Conservation (phyloP, 805 yeast species). For the Candida taoyuanica region DNA sequence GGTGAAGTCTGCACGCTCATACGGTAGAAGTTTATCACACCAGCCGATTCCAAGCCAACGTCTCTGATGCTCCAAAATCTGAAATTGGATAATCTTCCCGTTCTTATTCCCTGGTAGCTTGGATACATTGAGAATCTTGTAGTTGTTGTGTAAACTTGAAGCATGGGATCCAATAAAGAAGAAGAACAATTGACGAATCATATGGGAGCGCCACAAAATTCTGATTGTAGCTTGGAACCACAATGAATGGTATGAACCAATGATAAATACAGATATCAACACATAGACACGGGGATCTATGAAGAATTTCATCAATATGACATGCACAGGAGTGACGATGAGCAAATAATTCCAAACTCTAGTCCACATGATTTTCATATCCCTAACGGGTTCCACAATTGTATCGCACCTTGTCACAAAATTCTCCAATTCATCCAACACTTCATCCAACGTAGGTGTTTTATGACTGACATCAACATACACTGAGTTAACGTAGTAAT, state of each 20-base stretch:
- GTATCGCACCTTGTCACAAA: conserved; percentile 39
- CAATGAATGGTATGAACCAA: conserved; percentile 40
- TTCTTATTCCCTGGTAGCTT: conserved; percentile 38
- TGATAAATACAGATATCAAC: conserved; percentile 34
- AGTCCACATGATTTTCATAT: conserved; percentile 28
- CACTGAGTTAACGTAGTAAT: conserved; percentile 41
- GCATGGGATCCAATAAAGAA: conserved; percentile 35
- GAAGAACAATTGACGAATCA: conserved; percentile 34
- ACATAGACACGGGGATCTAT: conserved; percentile 33
- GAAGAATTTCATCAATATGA: conserved; percentile 29
- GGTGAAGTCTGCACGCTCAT: conserved; percentile 47
- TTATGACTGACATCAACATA: conserved; percentile 37
- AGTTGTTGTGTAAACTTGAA: conserved; percentile 21
- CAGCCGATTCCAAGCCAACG: conserved; percentile 62
- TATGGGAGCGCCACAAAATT: conserved; percentile 43
- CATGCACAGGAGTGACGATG: conserved; percentile 38
- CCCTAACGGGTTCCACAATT: conserved; percentile 15
- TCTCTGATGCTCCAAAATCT: conserved; percentile 52
- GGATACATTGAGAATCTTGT: conserved; percentile 34
- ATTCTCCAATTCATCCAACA: conserved; percentile 40
- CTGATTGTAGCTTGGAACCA: conserved; percentile 42
- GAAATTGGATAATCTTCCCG: conserved; percentile 46
- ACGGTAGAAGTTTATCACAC: conserved; percentile 46
- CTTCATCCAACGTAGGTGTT: conserved; percentile 46
- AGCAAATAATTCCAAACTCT: conserved; percentile 30